Evolutionary conservation across 371 early-diverging fungal genomes (phyloP), one percentile per base, ranked within the genome.

Genomic region (Fennellomyces sp.): DNA sequence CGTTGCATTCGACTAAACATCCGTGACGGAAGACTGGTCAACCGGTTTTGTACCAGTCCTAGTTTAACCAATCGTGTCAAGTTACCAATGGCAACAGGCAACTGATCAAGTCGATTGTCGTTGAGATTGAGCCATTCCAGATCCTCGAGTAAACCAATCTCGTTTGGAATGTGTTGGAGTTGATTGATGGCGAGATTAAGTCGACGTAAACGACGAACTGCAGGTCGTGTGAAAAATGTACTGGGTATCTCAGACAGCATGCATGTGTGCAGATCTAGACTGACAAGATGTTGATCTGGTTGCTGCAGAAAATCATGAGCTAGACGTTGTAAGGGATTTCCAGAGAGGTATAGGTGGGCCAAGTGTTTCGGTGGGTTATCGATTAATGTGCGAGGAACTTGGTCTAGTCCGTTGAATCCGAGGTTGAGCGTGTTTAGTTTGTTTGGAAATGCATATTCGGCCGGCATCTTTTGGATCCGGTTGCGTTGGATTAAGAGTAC

Each of bases 41-140:
- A 58, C 10, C 69, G 60, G 66, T 91, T 91, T 56, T 86, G 86
- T 3, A 88, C 92, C 25, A 91, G 64, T 0, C 90, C 91, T 33
- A 90, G 68, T 60, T 90, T 90, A 42, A 88, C 87, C 0, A 91
- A 68, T 13, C 71, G 72, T 6, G 60, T 68, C 52, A 91, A 66
- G 23, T 80, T 65, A 3, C 76, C 74, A 52, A 91, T 71, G 10
- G 78, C 64, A 6, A 64, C 58, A 1, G 91, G 90, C 2, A 91
- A 49, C 2, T 67, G 51, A 7, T 57, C 65, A 13, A 91, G 60
- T 17, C 68, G 70, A 70, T 91, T 91, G 64, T 89, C 91, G 38
- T 86, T 86, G 6, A 90, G 61, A 56, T 90, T 91, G 17, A 91
- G 82, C 91, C 90, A 90, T 48, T 83, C 85, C 7, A 91, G 50